Conservation (phyloP, 1,284 basidiomycete genomes). For the Nidula niveotomentosa region DNA sequence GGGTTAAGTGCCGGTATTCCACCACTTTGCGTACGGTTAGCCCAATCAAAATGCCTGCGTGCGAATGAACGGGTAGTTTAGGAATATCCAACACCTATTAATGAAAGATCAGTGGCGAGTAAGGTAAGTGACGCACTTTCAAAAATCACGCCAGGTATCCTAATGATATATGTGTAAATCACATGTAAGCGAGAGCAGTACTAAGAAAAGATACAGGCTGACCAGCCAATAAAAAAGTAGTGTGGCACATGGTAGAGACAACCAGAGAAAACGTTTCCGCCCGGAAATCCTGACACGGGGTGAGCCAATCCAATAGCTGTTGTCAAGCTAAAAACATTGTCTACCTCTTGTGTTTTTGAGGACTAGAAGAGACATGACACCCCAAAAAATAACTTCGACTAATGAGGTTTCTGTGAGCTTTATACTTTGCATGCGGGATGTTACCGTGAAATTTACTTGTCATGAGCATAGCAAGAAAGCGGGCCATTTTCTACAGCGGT, state of each 20-base stretch:
- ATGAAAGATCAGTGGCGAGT: background rate
- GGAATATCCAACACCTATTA: background rate
- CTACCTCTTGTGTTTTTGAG: background rate
- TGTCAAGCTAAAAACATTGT: background rate
- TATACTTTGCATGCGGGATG: background rate
- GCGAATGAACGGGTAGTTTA: too few species aligned
- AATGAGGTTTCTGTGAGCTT: background rate
- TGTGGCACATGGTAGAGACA: background rate
- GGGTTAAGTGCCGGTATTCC: background rate
- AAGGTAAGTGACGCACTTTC: slow-evolving; percentile 14
- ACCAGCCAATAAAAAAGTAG: slow-evolving; percentile 4
- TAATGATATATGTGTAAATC: slow-evolving; percentile 1
- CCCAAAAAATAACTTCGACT: background rate
- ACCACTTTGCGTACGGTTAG: background rate
- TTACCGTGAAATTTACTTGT: background rate
- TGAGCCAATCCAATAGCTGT: background rate
- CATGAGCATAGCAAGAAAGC: background rate
- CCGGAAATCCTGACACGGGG: background rate
- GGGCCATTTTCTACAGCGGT: slow-evolving; percentile 3
- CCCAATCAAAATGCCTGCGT: background rate
- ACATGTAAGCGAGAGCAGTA: background rate
- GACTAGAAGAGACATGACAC: background rate
- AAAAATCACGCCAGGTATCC: slow-evolving; percentile 18
- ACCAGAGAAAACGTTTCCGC: slow-evolving; percentile 2
- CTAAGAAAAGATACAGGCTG: background rate